phyloP scores from a whole-genome alignment of 257 asterid species.

The Gentiana dahurica region DNA sequence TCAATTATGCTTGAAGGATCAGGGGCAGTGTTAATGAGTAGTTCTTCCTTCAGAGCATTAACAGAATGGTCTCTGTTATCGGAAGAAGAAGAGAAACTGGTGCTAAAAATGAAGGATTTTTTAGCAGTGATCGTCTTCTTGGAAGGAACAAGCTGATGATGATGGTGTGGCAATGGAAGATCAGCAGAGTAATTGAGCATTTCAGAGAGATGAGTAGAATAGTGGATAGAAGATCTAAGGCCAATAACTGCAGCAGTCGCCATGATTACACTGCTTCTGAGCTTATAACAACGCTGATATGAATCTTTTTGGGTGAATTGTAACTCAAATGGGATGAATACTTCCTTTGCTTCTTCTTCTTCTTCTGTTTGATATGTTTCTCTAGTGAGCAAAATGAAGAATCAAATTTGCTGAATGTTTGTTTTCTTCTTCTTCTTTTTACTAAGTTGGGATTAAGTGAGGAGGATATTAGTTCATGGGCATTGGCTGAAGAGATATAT shows the following conservation, averaged over 20 bases:
- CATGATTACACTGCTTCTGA: conserved; percentile 31
- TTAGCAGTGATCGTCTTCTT: conserved; percentile 30
- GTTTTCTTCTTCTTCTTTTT: background rate
- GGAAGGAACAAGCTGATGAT: conserved; percentile 23
- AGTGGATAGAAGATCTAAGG: conserved; percentile 42
- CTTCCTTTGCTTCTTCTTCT: background rate
- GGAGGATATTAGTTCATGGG: conserved; percentile 15
- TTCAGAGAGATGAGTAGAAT: conserved; percentile 49
- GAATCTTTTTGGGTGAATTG: background rate
- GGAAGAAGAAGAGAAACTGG: conserved; percentile 13
- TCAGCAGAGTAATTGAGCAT: conserved; percentile 31
- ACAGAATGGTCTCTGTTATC: conserved; percentile 28
- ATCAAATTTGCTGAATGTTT: background rate
- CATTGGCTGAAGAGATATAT: conserved; percentile 52
- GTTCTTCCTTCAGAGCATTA: conserved; percentile 44
- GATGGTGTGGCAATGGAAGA: conserved; percentile 5
- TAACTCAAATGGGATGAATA: background rate
- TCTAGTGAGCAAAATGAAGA: background rate
- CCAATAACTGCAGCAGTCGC: conserved; percentile 73
- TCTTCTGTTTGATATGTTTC: background rate
- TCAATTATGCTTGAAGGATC: conserved; percentile 19
- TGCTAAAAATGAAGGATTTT: conserved; percentile 25
- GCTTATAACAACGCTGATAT: background rate
- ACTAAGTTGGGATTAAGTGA: conserved; percentile 7
- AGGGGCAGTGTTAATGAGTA: conserved; percentile 19